These are phyloP conservation scores for Xylariaceae sp. DNA, from an alignment of 2,329 filamentous ascomycete genomes.

Conservation along the genomic window DNA sequence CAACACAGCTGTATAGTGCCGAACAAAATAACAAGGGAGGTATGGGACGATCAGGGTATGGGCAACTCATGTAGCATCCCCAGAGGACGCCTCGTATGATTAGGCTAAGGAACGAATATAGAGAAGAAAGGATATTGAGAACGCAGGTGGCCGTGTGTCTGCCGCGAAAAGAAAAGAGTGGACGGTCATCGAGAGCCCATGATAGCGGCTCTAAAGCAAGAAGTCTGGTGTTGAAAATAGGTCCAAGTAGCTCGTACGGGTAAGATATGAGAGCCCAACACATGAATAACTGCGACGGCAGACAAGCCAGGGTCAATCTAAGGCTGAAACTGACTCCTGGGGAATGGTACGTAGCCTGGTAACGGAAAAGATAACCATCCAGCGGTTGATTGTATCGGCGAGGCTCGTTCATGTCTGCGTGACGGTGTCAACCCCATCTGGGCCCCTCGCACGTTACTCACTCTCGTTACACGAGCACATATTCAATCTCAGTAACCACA, in stretches of 20 bases:
- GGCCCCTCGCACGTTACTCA: not conserved
- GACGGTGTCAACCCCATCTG: not conserved
- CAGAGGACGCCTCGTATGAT: not conserved
- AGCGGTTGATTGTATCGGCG: not conserved
- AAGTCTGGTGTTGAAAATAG: not conserved
- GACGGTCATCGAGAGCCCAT: not conserved
- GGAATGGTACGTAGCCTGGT: too few relatives aligned
- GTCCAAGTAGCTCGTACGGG: not conserved
- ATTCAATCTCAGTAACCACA: constrained; percentile 5
- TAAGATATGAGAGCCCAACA: not conserved
- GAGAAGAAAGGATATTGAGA: constrained; percentile 1
- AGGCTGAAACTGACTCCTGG: not conserved
- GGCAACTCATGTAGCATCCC: constrained; percentile 11
- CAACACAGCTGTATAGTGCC: not conserved
- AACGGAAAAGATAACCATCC: not conserved
- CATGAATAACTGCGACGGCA: not conserved
- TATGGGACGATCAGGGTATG: constrained; percentile 3
- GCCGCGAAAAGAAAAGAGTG: constrained; percentile 7
- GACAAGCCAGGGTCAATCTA: not conserved
- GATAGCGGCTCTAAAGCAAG: not conserved
- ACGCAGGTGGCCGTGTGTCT: constrained; percentile 16
- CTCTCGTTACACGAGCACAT: constrained; percentile 8
- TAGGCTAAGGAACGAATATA: not conserved
- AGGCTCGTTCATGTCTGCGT: not conserved
- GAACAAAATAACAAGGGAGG: not conserved